Percentiles rank a stretch among this genome's conserved stretches.
Conservation (phyloP, 2,329 filamentous ascomycete genomes). For the Penicillium sp. region DNA sequence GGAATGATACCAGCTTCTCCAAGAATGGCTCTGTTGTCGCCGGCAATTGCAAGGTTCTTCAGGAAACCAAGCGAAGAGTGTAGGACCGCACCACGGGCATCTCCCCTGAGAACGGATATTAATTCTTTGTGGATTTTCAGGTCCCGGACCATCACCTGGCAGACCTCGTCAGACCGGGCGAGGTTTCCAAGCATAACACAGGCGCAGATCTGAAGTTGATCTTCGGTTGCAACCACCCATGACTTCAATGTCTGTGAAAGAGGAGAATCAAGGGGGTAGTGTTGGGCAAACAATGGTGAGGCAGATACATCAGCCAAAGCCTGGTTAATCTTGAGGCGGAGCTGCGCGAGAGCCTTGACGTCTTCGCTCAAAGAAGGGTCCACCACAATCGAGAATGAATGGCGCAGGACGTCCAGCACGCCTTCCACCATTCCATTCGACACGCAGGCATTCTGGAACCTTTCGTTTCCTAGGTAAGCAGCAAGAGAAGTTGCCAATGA, state of each 20-base stretch:
- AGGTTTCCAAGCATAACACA: conserved; percentile 52
- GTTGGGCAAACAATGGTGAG: conserved; percentile 36
- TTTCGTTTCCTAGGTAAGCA: conserved; percentile 38
- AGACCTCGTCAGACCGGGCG: conserved; percentile 46
- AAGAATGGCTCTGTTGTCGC: conserved; percentile 42
- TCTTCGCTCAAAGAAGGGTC: conserved; percentile 35
- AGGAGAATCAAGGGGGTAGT: conserved; percentile 41
- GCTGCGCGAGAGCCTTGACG: conserved; percentile 34
- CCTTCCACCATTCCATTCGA: conserved; percentile 33
- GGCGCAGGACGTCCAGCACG: conserved; percentile 34
- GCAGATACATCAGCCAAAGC: conserved; percentile 44
- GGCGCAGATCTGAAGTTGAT: conserved; percentile 48
- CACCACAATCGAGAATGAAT: conserved; percentile 31
- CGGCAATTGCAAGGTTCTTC: conserved; percentile 50
- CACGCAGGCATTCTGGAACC: conserved; percentile 42
- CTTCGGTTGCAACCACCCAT: conserved; percentile 42
- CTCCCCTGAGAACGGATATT: conserved; percentile 41
- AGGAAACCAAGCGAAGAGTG: conserved; percentile 49
- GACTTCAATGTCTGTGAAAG: conserved; percentile 39
- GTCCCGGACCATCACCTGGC: conserved; percentile 41
- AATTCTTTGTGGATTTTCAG: conserved; percentile 43
- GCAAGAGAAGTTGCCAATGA: conserved; percentile 35
- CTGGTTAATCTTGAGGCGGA: conserved; percentile 43
- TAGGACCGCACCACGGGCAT: conserved; percentile 43
- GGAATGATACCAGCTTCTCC: conserved; percentile 42